Evolutionary conservation across 1,139 yeast species (phyloP), one percentile per base, ranked within the genome.

Genomic region (Citeromyces hawaiiensis): DNA sequence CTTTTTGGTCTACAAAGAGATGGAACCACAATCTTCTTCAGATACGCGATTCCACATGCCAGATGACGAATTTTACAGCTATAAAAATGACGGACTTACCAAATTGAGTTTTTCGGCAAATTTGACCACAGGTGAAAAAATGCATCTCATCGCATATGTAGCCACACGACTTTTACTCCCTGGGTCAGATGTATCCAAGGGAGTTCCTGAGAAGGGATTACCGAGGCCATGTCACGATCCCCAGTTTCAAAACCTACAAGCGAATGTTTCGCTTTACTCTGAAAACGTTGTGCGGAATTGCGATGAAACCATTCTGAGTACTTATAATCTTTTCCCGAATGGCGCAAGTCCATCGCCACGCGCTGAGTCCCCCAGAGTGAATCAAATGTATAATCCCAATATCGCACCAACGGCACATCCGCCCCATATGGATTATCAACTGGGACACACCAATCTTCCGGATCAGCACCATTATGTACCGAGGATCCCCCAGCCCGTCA

Each of bases 1-100:
- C 2, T 80, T 80, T 49, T 59, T 80, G 36, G 70, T 76, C 4
- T 80, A 80, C 54, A 67, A 71, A 43, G 85, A 80, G 53, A 70
- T 78, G 64, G 76, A 71, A 23, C 41, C 36, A 21, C 14, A 38
- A n/a, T 21, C 18, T 14, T 17, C 23, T 18, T 23, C 32, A 17
- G 25, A 31, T 19, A 25, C 34, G 4, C 31, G 18, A 14, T 15
- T 13, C n/a, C 27, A 23, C 23, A 16, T 16, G n/a, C 35, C 33
- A 29, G 23, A 33, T 8, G 43, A 42, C 10, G 45, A 44, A 18
- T 41, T 59, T 23, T 59, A 51, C 45, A 47, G 55, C 10, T 60
- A 63, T 45, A 71, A 69, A 45, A 49, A 54, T 3, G 58, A 65
- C 43, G 83, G 83, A 0, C 56, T 78, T 9, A 58, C 71, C 44